Evolutionary conservation across 2,329 filamentous ascomycete genomes (phyloP).

Genomic region (Didymella pomorum): DNA sequence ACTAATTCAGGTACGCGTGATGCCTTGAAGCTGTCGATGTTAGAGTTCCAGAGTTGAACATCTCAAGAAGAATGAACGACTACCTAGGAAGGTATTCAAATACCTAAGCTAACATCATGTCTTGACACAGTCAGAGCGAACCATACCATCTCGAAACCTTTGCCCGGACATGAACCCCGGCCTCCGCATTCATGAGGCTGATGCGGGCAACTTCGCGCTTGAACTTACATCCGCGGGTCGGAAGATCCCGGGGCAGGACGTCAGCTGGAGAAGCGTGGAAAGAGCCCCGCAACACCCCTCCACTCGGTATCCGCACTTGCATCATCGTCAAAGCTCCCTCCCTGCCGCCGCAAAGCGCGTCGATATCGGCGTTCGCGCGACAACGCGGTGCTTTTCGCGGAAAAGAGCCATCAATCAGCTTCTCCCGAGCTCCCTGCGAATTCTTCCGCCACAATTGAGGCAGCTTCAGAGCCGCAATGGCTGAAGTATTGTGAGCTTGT

Average conservation of each 20-base stretch:
- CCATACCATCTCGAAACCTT: background rate
- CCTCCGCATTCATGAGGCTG: conserved; percentile 6
- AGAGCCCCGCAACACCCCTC: conserved; percentile 29
- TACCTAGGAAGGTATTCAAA: background rate
- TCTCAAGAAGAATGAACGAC: too few species aligned
- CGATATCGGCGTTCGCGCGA: conserved; percentile 19
- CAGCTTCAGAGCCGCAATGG: conserved; percentile 9
- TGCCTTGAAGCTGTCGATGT: conserved; percentile 1
- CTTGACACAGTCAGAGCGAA: background rate
- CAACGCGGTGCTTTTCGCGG: conserved; percentile 13
- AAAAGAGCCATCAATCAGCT: conserved; percentile 21
- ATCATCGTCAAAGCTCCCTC: conserved; percentile 30
- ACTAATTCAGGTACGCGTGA: conserved; percentile 16
- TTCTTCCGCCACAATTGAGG: conserved; percentile 17
- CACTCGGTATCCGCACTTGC: conserved; percentile 28
- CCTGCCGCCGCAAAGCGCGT: conserved; percentile 40
- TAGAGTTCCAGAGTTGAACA: background rate
- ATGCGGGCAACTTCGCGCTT: conserved; percentile 4
- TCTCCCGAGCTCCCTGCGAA: conserved; percentile 14
- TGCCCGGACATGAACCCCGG: background rate
- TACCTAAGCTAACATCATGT: too few species aligned
- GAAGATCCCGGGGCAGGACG: conserved; percentile 38
- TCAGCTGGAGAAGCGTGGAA: conserved; percentile 16
- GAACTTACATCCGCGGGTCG: conserved; percentile 37
- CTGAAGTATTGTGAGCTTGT: conserved; percentile 39